These are phyloP conservation scores for Ophiosphaerella korrae DNA, from an alignment of 2,329 filamentous ascomycete genomes.

Conservation along the genomic window DNA sequence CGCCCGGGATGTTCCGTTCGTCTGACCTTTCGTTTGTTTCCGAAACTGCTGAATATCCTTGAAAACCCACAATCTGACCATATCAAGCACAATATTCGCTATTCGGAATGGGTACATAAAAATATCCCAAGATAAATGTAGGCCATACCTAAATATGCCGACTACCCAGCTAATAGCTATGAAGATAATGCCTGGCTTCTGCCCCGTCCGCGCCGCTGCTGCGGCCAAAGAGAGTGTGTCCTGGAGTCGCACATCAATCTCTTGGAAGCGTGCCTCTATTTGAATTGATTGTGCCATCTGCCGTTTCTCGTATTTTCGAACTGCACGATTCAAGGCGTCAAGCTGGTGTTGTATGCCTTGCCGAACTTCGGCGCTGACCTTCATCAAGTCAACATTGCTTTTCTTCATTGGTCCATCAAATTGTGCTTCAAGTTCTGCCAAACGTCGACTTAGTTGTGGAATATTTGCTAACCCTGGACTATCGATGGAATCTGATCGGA, in stretches of 20 bases:
- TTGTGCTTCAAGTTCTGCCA: slow-evolving; percentile 72
- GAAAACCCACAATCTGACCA: slow-evolving; percentile 28
- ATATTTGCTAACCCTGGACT: slow-evolving; percentile 19
- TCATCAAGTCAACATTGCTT: slow-evolving; percentile 45
- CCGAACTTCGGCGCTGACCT: slow-evolving; percentile 61
- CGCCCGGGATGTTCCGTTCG: slow-evolving; percentile 34
- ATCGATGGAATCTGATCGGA: slow-evolving; percentile 47
- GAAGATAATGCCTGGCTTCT: slow-evolving; percentile 39
- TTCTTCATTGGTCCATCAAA: slow-evolving; percentile 51
- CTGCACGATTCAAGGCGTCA: slow-evolving; percentile 84
- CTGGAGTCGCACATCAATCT: slow-evolving; percentile 72
- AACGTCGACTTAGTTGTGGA: slow-evolving; percentile 60
- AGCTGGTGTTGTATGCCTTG: slow-evolving; percentile 77
- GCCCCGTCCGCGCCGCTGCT: slow-evolving; percentile 58
- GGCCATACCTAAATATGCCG: slow-evolving; percentile 18
- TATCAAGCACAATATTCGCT: slow-evolving; percentile 10
- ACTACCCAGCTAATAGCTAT: slow-evolving; percentile 36
- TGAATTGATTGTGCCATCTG: slow-evolving; percentile 75
- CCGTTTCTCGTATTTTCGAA: slow-evolving; percentile 90
- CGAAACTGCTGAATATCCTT: slow-evolving; percentile 27
- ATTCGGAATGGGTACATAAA: slow-evolving; percentile 39
- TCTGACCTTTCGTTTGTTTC: slow-evolving; percentile 29
- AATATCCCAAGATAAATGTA: slow-evolving; percentile 36
- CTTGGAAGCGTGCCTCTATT: slow-evolving; percentile 74
- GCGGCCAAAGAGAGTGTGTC: slow-evolving; percentile 83